Evolutionary conservation across 2,329 filamentous ascomycete species (phyloP), one percentile per base, ranked within the genome.

Genomic region (Colletotrichum scovillei): DNA sequence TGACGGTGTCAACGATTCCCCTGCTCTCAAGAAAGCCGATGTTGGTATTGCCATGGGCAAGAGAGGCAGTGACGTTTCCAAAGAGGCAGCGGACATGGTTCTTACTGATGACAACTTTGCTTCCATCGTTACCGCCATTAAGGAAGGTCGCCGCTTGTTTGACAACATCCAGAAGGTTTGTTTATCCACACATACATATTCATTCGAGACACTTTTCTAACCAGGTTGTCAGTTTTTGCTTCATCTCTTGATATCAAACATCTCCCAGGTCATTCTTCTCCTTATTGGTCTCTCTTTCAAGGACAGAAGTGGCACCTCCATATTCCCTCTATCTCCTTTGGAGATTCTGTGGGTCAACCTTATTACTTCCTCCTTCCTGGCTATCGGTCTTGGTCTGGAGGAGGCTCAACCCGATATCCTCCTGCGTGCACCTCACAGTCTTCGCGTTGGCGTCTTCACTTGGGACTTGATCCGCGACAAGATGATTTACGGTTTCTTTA

Each of bases 321-420:
- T 94, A 16, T 94, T 94, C 78, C 92, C 95, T 5, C 90, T 97
- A 57, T 91, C 94, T 0, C 94, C 95, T 0, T 91, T 97, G 12
- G 92, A 97, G 78, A 96, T 97, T 75, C 89, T 98, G 72, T 98
- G 94, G 95, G 94, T 98, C 81, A 97, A 97, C 82, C 96, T 97
- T 93, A 89, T 97, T 68, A 98, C 95, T 0, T 96, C 94, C 53
- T 94, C 92, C 1, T 91, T 97, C 81, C 95, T 95, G 1, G 95
- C 95, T 72, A 97, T 98, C 85, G 95, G 95, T 56, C 89, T 95
- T 0, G 93, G 92, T 6, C 89, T 94, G 73, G 93, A 94, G 78
- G 87, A 91, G 70, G 91, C 92, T 0, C 88, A 91, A 38, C 89
- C 91, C 0, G 92, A 94, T 79, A 90, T 94, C 74, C 89, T 94